phyloP scores from a whole-genome alignment of 2,329 filamentous ascomycete genomes.

The Thelonectria olida region DNA sequence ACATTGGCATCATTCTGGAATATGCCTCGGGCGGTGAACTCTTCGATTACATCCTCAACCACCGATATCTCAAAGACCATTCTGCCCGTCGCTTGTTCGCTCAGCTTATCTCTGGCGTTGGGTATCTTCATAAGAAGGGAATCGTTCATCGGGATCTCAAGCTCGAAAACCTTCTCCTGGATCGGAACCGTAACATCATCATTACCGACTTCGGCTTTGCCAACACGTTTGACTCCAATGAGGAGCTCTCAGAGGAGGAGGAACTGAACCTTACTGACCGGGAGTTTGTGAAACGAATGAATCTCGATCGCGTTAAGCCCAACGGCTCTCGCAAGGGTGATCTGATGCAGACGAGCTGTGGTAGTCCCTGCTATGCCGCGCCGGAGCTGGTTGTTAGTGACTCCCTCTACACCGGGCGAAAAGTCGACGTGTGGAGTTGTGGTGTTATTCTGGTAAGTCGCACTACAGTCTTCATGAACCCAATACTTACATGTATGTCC shows the following conservation, averaged over 20 bases:
- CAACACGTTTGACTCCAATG: constrained; percentile 91
- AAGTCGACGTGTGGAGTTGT: constrained; percentile 99
- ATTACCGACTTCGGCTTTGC: constrained; percentile 99
- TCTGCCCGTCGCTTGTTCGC: constrained; percentile 91
- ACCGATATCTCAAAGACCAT: constrained; percentile 94
- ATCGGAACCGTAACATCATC: constrained; percentile 98
- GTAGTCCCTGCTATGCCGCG: constrained; percentile 96
- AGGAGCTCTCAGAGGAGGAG: constrained; percentile 90
- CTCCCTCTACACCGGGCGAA: constrained; percentile 94
- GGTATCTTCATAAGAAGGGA: constrained; percentile 97
- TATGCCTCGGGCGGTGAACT: constrained; percentile 97
- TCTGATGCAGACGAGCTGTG: constrained; percentile 98
- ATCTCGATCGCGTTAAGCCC: constrained; percentile 80
- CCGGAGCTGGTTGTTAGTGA: constrained; percentile 98
- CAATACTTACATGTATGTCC: constrained; percentile 31
- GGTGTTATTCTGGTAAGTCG: constrained; percentile 91
- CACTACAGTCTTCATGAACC: background rate
- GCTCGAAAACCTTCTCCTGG: constrained; percentile 92
- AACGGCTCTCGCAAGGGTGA: constrained; percentile 87
- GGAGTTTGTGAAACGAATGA: constrained; percentile 85
- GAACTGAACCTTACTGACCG: constrained; percentile 88
- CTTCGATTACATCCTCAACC: constrained; percentile 97
- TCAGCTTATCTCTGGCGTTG: constrained; percentile 94
- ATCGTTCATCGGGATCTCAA: constrained; percentile 98
- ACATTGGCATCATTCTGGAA: constrained; percentile 98